phyloP scores from a whole-genome alignment of 768 basidiomycete species.

The Rhizopogon salebrosus region DNA sequence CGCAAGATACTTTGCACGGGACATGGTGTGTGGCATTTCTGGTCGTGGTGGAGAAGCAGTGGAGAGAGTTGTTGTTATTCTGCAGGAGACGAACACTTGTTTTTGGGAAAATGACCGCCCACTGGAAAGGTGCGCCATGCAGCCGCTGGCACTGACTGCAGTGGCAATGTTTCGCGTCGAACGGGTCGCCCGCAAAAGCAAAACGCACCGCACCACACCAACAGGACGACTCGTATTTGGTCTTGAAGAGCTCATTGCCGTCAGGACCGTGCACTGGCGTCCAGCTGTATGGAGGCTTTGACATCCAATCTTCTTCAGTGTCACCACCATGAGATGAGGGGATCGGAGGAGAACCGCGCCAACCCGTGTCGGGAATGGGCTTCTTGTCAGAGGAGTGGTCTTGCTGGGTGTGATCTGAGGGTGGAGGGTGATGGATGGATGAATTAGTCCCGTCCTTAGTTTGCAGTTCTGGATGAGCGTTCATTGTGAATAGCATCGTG shows the following conservation, averaged over 20 bases:
- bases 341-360: not conserved
- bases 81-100: slow-evolving; percentile 26
- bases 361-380: slow-evolving; percentile 2
- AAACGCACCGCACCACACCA: slow-evolving; percentile 28
- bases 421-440: not conserved
- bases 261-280: slow-evolving; percentile 11
- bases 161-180: slow-evolving; percentile 30
- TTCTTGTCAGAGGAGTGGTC: not conserved
- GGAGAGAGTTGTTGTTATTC: slow-evolving; percentile 22
- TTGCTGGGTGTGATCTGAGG: not conserved
- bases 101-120: slow-evolving; percentile 32
- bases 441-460: not conserved
- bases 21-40: slow-evolving; percentile 16
- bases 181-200: slow-evolving; percentile 26
- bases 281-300: slow-evolving; percentile 27
- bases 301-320: slow-evolving; percentile 21
- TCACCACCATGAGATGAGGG: slow-evolving; percentile 14
- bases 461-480: not conserved
- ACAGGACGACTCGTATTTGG: slow-evolving; percentile 16
- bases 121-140: slow-evolving; percentile 29
- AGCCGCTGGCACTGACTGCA: slow-evolving; percentile 26
- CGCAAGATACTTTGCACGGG: slow-evolving; percentile 29
- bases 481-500: not conserved
- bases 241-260: slow-evolving; percentile 1
- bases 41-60: slow-evolving; percentile 26